phyloP scores from a whole-genome alignment of 306 rosid genomes.

The Ziziphus jujuba region DNA sequence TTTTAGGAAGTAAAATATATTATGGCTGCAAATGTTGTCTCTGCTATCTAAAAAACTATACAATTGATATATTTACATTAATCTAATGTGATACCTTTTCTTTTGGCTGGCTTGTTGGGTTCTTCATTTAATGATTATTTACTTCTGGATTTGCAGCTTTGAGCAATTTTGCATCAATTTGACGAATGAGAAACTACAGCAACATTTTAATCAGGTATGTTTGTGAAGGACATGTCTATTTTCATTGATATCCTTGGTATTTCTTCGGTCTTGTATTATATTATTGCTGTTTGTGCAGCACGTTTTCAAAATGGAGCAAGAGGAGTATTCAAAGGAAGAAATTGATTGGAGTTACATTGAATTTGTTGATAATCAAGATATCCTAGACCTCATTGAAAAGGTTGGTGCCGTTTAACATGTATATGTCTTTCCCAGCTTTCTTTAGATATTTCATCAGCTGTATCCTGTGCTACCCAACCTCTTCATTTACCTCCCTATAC shows the following conservation, averaged over 20 bases:
- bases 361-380: constrained; percentile 94
- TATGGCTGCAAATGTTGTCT: constrained; percentile 3
- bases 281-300: constrained; percentile 56
- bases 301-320: constrained; percentile 99
- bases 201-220: constrained; percentile 96
- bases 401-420: constrained; percentile 42
- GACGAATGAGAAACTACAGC: constrained; percentile 99
- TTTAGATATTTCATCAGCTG: constrained; percentile 1
- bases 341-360: constrained; percentile 99
- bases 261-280: constrained; percentile 15
- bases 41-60: neutral
- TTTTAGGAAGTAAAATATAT: neutral
- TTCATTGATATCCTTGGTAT: constrained; percentile 24
- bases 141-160: constrained; percentile 58
- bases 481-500: neutral
- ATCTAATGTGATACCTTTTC: neutral
- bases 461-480: neutral
- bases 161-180: constrained; percentile 98
- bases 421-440: constrained; percentile 12
- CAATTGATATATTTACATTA: constrained; percentile 2
- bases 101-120: constrained; percentile 5
- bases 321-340: constrained; percentile 97
- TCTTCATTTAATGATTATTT: constrained; percentile 19
- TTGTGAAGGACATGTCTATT: constrained; percentile 12
- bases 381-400: constrained; percentile 98